A percentile compares a stretch with the other conserved stretches of the same genome.
Conservation (phyloP, 2,329 filamentous ascomycete genomes). For the Rutstroemia sp. region DNA sequence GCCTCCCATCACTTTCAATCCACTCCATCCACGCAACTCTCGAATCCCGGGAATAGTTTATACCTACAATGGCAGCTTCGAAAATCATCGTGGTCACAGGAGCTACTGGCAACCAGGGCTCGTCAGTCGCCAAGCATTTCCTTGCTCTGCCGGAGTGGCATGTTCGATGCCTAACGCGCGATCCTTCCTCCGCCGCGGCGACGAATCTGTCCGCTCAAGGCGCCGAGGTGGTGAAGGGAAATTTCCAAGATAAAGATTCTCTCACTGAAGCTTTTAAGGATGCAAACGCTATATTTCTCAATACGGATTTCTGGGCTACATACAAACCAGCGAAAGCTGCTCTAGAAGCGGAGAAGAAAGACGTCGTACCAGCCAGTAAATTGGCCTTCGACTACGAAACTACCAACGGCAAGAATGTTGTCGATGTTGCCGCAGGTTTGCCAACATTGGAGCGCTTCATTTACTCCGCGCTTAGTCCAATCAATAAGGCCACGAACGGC, state of each 20-base stretch:
- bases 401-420: constrained; percentile 25
- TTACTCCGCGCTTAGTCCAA: constrained; percentile 33
- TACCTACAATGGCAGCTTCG: constrained; percentile 9
- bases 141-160: constrained; percentile 21
- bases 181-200: constrained; percentile 13
- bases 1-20: too few relatives aligned
- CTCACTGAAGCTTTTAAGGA: constrained; percentile 19
- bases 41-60: constrained; percentile 16
- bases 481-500: constrained; percentile 32
- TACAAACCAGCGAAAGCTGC: neutral
- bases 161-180: constrained; percentile 22
- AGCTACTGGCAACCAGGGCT: constrained; percentile 54
- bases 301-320: constrained; percentile 23
- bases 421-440: constrained; percentile 23
- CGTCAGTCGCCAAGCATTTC: constrained; percentile 39
- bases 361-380: neutral
- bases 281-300: constrained; percentile 24
- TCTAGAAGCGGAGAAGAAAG: neutral
- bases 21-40: too few relatives aligned
- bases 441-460: constrained; percentile 32
- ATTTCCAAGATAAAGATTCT: constrained; percentile 19
- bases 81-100: constrained; percentile 48
- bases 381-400: constrained; percentile 18
- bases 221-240: constrained; percentile 23
- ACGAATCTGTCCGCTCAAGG: constrained; percentile 15